These are phyloP conservation scores for Platanthera zijinensis DNA, from an alignment of 106 monocot species.

Conservation along the genomic window DNA sequence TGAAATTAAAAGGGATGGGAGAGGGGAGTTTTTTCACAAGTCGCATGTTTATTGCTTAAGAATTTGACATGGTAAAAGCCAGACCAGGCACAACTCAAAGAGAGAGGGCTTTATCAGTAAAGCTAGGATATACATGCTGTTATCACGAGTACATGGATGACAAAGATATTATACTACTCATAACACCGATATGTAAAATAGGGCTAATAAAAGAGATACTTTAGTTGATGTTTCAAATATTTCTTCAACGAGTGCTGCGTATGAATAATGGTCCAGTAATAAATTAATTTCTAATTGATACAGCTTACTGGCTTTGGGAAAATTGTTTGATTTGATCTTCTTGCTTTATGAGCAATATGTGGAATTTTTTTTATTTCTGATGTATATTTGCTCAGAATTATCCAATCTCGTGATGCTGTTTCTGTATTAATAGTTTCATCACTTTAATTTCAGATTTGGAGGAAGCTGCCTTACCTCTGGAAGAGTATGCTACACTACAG, in stretches of 20 bases:
- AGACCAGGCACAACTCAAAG: no score
- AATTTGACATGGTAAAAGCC: no score
- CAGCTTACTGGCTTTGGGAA: background rate
- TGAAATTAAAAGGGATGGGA: no score
- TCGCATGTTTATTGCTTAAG: no score
- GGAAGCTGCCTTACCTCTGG: constrained; percentile 76
- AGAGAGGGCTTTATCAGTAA: no score
- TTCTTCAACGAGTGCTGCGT: background rate
- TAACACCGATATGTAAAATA: no score
- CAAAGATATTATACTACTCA: no score
- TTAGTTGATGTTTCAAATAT: background rate
- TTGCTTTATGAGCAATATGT: background rate
- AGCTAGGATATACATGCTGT: no score
- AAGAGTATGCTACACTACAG: constrained; percentile 73
- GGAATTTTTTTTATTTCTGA: background rate
- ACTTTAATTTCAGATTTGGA: constrained; percentile 62
- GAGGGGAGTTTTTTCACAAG: no score
- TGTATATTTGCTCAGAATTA: background rate
- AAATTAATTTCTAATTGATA: background rate
- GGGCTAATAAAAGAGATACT: background rate
- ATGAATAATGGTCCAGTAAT: background rate
- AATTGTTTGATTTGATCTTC: background rate
- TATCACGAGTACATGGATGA: no score
- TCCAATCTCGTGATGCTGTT: background rate
- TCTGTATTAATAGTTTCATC: constrained; percentile 2